Base-by-base conservation (phyloP, 306 rosid genomes). In the Cicer arietinum region DNA sequence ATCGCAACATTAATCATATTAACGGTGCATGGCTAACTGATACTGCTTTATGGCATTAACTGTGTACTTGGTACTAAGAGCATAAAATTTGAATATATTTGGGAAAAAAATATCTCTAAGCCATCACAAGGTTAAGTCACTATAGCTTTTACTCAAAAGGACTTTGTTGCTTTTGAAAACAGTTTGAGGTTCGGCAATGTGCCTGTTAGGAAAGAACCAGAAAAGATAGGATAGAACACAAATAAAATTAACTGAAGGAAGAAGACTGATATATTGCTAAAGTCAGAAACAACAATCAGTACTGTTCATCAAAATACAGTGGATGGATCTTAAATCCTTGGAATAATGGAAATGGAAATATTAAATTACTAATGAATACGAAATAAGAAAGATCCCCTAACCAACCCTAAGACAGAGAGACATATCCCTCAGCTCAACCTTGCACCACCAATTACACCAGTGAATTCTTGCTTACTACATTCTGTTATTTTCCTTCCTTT, bases 1-100 rank as follows among this genome's bases (percentile, higher is more conserved):
- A 77, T 25, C 20, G 13, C 54, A 68, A 46, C 61, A 47, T 70
- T 40, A 78, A 59, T 70, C n/a, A 59, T 51, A 61, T 48, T 67
- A 40, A 17, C 22, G 20, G 66, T 42, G 57, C 72, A 78, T 3
- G 3, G 11, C 40, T 61, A 61, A 58, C 77, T 69, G 40, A 9
- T 54, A 47, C 50, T 25, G 50, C 40, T 56, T 17, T 56, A 43
- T 22, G 60, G 60, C 48, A 7, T 59, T 11, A 17, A 58, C 37
- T 45, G 41, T 43, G 59, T 37, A 67, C 66, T 67, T 45, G 65
- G 17, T 16, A 10, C 6, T 57, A 16, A 17, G 67, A 44, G 75
- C 56, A 69, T 13, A 37, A n/a, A 11, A 59, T 20, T 45, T 67
- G 67, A 53, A 76, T n/a, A 76, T n/a, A 53, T 42, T 14, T 4